Conservation (phyloP, 2,329 filamentous ascomycete species). For the Ilyonectria robusta region DNA sequence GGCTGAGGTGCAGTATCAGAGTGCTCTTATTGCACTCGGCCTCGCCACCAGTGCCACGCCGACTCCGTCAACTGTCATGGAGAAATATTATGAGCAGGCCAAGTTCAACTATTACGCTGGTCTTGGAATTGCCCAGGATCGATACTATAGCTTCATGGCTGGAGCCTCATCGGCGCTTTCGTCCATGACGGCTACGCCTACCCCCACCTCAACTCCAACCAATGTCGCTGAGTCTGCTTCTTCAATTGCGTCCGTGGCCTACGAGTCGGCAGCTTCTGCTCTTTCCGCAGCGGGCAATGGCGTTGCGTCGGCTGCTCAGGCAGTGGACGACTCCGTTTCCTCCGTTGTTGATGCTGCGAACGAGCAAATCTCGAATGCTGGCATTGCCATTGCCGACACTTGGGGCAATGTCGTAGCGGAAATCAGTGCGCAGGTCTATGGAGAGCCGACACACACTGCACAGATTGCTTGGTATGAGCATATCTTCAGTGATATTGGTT, state of each 20-base stretch:
- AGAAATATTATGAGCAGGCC: constrained; percentile 73
- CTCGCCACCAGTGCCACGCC: constrained; percentile 71
- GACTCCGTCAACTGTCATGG: constrained; percentile 63
- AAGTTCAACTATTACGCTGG: constrained; percentile 82
- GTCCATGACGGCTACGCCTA: constrained; percentile 70
- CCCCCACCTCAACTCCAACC: constrained; percentile 67
- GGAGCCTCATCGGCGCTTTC: constrained; percentile 80
- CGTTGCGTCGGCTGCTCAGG: constrained; percentile 56
- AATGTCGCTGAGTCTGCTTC: constrained; percentile 63
- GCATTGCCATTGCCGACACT: constrained; percentile 56
- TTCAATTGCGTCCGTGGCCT: constrained; percentile 65
- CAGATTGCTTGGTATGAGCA: constrained; percentile 70
- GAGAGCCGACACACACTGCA: constrained; percentile 70
- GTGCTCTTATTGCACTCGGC: constrained; percentile 76
- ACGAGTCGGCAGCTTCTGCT: constrained; percentile 59
- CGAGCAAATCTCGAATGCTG: constrained; percentile 55
- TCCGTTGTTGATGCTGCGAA: constrained; percentile 62
- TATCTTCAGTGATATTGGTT: constrained; percentile 63
- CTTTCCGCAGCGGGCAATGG: constrained; percentile 60
- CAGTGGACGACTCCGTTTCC: constrained; percentile 55
- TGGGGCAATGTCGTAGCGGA: constrained; percentile 67
- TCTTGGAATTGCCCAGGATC: constrained; percentile 82
- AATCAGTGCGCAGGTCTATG: constrained; percentile 79
- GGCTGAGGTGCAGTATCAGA: constrained; percentile 80
- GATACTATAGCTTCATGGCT: constrained; percentile 81